Base-by-base conservation (phyloP, 345 rosid genomes). In the Erodium maritimum region DNA sequence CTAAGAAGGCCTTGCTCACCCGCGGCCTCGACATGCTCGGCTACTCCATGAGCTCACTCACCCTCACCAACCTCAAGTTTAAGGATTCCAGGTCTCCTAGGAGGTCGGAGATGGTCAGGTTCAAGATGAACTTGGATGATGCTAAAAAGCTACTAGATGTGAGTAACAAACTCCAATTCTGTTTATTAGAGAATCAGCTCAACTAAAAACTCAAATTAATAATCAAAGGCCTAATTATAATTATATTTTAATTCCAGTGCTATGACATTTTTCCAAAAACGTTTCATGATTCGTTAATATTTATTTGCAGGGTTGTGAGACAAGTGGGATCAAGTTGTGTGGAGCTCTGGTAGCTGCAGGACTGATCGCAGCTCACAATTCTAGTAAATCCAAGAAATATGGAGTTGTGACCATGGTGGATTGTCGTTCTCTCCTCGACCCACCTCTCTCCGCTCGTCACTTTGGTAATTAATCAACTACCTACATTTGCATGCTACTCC, bases 1-100 rank as follows among this genome's bases (percentile, higher is more conserved):
- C 73, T 23, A 56, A 76, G 62, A 91, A 91, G 75, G 77, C 87
- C 37, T 79, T 88, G 25, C 86, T 95, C 96, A 80, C 76, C 34
- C 91, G 96, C 56, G 98, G 96, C 9, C 33, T 81, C 17, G 96
- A 91, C 82, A 60, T 91, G 80, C 71, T 91, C 23, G 98, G 98
- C 7, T 91, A 91, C 67, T 91, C 98, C 33, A 25, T 91, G 71
- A 88, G 88, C 57, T 75, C 96, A 0, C 76, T 88, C 17, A 57
- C 93, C 81, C 64, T 80, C 20, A 21, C 95, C 8, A 77, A 88
- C 69, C 60, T 91, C 77, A 22, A 64, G 16, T 88, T 88, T 57
- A 72, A 74, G 19, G 93, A 82, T 59, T 60, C 77, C 0, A 69
- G 55, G 46, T 60, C 83, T 22, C 65, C 73, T 1, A 69, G 87